These are phyloP conservation scores for Xerocomus nothofagi DNA, from an alignment of 1,284 basidiomycete species.

Conservation along the genomic window DNA sequence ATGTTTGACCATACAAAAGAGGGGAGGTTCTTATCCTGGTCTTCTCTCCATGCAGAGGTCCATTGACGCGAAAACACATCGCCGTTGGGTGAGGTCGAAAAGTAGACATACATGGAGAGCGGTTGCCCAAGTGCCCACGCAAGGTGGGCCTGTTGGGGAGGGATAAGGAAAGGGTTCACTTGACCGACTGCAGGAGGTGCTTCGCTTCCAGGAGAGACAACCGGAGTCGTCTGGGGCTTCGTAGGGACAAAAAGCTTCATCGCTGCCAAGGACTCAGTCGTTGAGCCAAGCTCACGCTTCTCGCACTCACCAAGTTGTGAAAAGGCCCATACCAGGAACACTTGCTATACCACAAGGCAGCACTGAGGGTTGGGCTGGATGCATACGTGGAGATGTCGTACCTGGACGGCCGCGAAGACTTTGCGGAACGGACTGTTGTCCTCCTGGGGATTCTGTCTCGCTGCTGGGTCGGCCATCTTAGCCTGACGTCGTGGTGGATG, in stretches of 20 bases:
- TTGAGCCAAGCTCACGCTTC: background rate
- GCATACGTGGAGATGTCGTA: constrained; percentile 14
- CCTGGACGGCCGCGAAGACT: constrained; percentile 23
- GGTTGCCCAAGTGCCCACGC: constrained; percentile 61
- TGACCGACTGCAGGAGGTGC: constrained; percentile 27
- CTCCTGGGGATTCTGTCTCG: constrained; percentile 21
- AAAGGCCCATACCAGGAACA: constrained; percentile 59
- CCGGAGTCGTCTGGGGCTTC: constrained; percentile 29
- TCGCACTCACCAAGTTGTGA: constrained; percentile 57
- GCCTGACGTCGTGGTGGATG: constrained; percentile 8
- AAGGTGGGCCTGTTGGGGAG: constrained; percentile 52
- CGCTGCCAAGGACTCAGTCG: constrained; percentile 32
- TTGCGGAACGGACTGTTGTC: constrained; percentile 28
- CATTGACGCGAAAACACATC: constrained; percentile 58
- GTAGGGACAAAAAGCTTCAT: constrained; percentile 45
- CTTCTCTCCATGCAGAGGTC: constrained; percentile 47
- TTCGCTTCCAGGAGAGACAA: constrained; percentile 21
- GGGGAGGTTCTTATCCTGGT: constrained; percentile 55
- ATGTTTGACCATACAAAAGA: constrained; percentile 80
- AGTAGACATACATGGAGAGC: constrained; percentile 73
- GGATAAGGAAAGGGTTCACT: constrained; percentile 44
- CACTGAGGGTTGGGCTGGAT: background rate
- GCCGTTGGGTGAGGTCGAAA: constrained; percentile 63
- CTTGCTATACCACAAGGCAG: constrained; percentile 49
- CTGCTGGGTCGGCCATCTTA: constrained; percentile 27